These are phyloP conservation scores for Rhynchospora pubera DNA, from an alignment of 176 grass and related monocot species.

Conservation along the genomic window DNA sequence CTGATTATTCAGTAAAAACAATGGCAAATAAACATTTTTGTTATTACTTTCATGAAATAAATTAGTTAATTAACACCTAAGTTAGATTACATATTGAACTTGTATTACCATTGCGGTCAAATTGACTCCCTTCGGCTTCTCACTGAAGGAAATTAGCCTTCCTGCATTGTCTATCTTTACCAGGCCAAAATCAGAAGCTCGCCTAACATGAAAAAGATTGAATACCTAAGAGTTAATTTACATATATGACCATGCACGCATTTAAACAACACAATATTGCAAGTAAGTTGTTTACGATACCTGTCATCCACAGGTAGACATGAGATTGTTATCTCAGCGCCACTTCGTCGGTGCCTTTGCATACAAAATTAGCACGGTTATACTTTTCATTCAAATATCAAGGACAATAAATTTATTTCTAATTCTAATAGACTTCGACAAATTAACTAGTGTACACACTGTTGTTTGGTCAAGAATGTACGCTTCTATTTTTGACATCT, in stretches of 20 bases:
- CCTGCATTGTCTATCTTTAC: conserved; percentile 78
- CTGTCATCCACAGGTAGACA: conserved; percentile 68
- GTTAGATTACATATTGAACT: neutral
- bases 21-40: neutral
- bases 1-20: neutral
- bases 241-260: neutral
- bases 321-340: conserved; percentile 76
- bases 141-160: conserved; percentile 73
- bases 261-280: neutral
- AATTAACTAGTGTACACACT: neutral
- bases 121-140: conserved; percentile 82
- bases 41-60: neutral
- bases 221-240: neutral
- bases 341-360: conserved; percentile 63
- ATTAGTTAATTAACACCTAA: neutral
- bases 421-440: conserved; percentile 42
- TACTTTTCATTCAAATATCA: neutral
- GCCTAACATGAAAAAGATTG: conserved; percentile 38
- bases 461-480: neutral
- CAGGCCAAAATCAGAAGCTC: conserved; percentile 91
- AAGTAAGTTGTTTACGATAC: conserved; percentile 21
- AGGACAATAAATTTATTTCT: conserved; percentile 1
- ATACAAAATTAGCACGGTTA: conserved; percentile 17
- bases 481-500: neutral
- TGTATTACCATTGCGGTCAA: conserved; percentile 80